Base-by-base conservation (phyloP, 106 monocot genomes). In the Dioscorea alata region DNA sequence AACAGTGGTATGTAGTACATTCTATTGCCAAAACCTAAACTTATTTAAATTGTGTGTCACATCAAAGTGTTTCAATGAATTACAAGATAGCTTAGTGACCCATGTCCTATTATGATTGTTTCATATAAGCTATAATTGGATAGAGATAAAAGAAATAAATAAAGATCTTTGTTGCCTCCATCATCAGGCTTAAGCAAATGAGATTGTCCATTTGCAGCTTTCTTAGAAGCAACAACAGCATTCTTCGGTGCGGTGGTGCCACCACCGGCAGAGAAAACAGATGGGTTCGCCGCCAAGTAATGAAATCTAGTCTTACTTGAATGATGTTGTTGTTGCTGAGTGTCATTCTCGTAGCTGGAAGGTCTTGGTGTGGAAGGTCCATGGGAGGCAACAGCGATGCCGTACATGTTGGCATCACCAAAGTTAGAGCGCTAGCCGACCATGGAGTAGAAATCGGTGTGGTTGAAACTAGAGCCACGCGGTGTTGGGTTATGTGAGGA, bases 401-500 rank as follows among this genome's bases (percentile, higher is more conserved):
- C 83, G 68, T 50, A 87, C 12, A 61, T 82, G 48, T 90, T 85
- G 57, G 75, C 51, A 0, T 84, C 75, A 2, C 73, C 88, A 69
- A 94, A 94, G 61, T 94, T 94, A 34, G 94, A 94, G 76, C 79
- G 80, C 50, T 91, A 49, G 4, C 88, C 94, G 16, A 85, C 85
- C 88, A 88, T 85, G 24, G 94, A 88, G 77, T 88, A 94, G 64
- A 94, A 88, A 63, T 94, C 94, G 42, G 70, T 83, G 78, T 90
- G 94, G 81, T 94, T 94, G 71, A 94, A 94, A 61, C 94, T 94
- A 7, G 94, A 94, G 1, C 90, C 94, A 49, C 94, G 52, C 8
- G 94, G 94, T 0, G 94, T 94, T 8, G 96, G 96, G 63, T 97
- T 97, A 8, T 92, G 63, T 14, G 96, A 97, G 14, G 92, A 92